Evolutionary conservation across 1,284 basidiomycete species (phyloP), one percentile per base, ranked within the genome.

Genomic region (Fomitopsis schrenkii): DNA sequence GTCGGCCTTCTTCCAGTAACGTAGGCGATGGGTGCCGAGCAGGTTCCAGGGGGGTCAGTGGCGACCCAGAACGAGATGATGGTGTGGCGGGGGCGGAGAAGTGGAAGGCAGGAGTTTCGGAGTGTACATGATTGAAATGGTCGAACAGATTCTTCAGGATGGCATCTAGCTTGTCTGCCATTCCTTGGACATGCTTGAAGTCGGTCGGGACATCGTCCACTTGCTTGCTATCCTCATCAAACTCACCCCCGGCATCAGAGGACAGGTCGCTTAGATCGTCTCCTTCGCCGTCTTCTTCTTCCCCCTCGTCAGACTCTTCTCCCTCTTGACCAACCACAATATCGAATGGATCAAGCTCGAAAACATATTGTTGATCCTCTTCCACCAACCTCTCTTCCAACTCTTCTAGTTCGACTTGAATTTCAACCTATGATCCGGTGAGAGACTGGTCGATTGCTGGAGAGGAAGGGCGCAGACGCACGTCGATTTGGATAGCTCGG

Each of bases 321-420:
- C 77, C 82, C 67, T 90, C 89, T 67, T 94, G 87, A 14, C 91
- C 90, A 30, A 96, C 76, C 44, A 91, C 76, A 30, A 84, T 83
- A 66, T 95, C 93, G 68, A 96, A 95, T 0, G 93, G 91, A 74
- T 97, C 94, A 22, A 91, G 71, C 53, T 90, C 87, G 65, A 91
- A 89, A 14, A 91, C 61, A 22, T 89, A 91, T 1, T 82, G 81
- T 14, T 87, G 80, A 68, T 87, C 85, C 28, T 84, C 76, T 1
- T 75, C 76, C 2, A 81, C 81, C 14, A 80, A 80, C 3, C 83
- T 81, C 9, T 89, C 88, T 70, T 97, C 96, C 19, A 97, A 79
- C 67, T 98, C 95, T 72, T 98, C 97, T 2, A 97, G 74, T 70
- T 97, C 95, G 22, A 96, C 91, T 75, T 98, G 97, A 56, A 99